A percentile compares a stretch with the other conserved stretches of the same genome.
Conservation (phyloP, 2,329 filamentous ascomycete genomes). For the Colletotrichum magnum region DNA sequence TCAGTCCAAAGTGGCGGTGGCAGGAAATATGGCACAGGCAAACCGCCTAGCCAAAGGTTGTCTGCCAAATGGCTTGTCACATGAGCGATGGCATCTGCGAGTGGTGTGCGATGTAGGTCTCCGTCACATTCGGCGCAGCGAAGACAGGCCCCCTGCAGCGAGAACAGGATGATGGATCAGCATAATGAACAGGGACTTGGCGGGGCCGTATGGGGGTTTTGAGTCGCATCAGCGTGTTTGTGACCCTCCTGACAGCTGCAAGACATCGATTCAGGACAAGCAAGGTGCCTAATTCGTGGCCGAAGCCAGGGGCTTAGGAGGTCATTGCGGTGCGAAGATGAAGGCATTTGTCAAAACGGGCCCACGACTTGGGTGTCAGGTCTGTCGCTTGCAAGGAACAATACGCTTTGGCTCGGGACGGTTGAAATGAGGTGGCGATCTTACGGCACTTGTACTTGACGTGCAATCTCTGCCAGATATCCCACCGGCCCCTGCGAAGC, state of each 20-base stretch:
- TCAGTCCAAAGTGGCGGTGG: neutral
- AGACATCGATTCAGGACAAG: conserved; percentile 32
- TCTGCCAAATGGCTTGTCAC: conserved; percentile 25
- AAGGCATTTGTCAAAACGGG: conserved; percentile 9
- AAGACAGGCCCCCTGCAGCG: conserved; percentile 8
- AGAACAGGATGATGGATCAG: conserved; percentile 16
- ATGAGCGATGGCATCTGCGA: conserved; percentile 34
- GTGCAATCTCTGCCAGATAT: neutral
- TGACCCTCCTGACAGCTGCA: conserved; percentile 37
- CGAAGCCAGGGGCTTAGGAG: conserved; percentile 1
- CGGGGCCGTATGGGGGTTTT: conserved; percentile 25
- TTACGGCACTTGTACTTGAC: neutral
- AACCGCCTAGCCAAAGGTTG: neutral
- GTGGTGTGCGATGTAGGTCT: conserved; percentile 17
- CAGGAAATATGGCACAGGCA: neutral
- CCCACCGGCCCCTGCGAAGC: conserved; percentile 11
- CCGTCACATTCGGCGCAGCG: conserved; percentile 21
- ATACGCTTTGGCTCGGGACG: conserved; percentile 12
- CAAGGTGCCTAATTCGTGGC: neutral
- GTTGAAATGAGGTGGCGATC: conserved; percentile 10
- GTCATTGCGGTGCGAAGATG: conserved; percentile 22
- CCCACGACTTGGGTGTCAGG: neutral
- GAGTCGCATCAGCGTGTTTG: conserved; percentile 25
- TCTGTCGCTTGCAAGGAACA: conserved; percentile 8
- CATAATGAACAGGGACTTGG: conserved; percentile 26